phyloP scores from a whole-genome alignment of 768 basidiomycete species.

The Fomitopsis pulvina region DNA sequence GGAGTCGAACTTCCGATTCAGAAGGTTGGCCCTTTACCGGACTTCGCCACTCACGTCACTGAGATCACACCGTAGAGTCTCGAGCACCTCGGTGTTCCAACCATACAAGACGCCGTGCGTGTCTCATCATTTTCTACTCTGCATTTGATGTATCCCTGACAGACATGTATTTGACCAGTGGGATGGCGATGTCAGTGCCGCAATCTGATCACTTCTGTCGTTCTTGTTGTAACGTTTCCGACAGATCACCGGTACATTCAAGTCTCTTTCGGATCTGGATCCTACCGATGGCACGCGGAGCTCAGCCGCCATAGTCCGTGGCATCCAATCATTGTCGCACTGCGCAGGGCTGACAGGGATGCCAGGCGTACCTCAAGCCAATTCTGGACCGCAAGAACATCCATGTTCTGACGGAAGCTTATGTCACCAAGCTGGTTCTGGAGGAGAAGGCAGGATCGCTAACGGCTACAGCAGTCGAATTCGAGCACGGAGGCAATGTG shows the following conservation, averaged over 20 bases:
- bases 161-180: background rate
- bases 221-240: background rate
- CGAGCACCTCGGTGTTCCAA: conserved; percentile 3
- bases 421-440: conserved; percentile 13
- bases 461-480: conserved; percentile 32
- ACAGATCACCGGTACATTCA: conserved; percentile 2
- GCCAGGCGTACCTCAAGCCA: conserved; percentile 16
- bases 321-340: background rate
- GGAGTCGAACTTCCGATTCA: conserved; percentile 9
- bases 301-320: conserved; percentile 13
- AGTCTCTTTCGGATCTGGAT: conserved; percentile 13
- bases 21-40: conserved; percentile 5
- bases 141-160: background rate
- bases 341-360: background rate
- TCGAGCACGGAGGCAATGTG: conserved; percentile 19
- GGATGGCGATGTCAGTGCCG: conserved; percentile 1
- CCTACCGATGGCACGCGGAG: conserved; percentile 15
- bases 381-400: conserved; percentile 22
- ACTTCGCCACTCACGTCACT: background rate
- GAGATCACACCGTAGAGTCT: conserved; percentile 3
- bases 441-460: background rate
- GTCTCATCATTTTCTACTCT: no score
- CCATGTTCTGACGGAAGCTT: conserved; percentile 21
- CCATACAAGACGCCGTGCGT: conserved; percentile 5
- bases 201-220: no score